Base-by-base conservation (phyloP, 805 yeast genomes). In the Zygosaccharomyces bisporus region DNA sequence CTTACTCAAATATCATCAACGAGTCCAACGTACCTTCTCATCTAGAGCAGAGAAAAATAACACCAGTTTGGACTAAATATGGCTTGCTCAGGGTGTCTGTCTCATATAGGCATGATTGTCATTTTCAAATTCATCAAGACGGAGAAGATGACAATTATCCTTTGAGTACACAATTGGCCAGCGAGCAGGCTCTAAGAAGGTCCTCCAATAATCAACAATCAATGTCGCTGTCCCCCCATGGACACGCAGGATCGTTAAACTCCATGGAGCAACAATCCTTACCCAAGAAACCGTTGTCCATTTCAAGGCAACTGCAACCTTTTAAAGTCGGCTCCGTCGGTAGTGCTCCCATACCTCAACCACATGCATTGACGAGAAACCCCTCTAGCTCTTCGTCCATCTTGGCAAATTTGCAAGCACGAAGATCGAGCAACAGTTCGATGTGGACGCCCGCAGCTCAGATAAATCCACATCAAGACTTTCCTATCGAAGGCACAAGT, bases 1-100 rank as follows among this genome's bases (percentile, higher is more conserved):
- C 66, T 14, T 62, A 64, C 41, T 52, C 65, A 4, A 64, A 64
- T 42, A 46, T 53, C 7, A 54, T 63, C 21, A 65, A 64, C 45
- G 68, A 64, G 18, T 45, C 78, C 64, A 48, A 60, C 32, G 53
- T 58, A 1, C 65, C 66, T 13, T 67, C 79, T 13, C 86, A 83
- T 56, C 67, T 84, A 46, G 73, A 72, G 19, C 84, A 82, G 39
- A 79, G 79, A 55, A 72, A 72, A 44, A 75, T 93, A 43, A 74
- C 77, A 4, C 87, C 95, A 0, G 77, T 93, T 2, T 72, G 75
- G 44, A 87, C 96, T 0, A 79, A 84, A 6, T 70, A 79, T 36
- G 99, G 99, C 0, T 69, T 82, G 1, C 64, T 91, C 41, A 73
- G 79, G 46, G 75, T 86, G 5, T 79, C 93, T 0, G 93, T 87